Evolutionary conservation across 2,329 filamentous ascomycete genomes (phyloP), one percentile per base, ranked within the genome.

Genomic region (Ceratocystis harringtonii): DNA sequence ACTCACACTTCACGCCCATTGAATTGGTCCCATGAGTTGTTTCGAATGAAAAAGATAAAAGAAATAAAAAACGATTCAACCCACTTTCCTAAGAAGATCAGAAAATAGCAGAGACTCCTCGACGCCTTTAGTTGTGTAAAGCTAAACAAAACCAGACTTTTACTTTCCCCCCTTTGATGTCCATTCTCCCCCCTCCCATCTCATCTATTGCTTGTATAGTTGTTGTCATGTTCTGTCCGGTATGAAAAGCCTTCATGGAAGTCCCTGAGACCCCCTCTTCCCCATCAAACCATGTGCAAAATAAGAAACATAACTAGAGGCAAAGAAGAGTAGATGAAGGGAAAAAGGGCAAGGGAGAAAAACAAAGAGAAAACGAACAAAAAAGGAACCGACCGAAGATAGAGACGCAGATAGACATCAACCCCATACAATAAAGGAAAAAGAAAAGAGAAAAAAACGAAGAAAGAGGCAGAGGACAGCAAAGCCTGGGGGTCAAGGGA

Each of bases 131-230:
- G 61, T 64, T 60, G 65, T 65, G 60, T 36, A 58, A 62, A 62
- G 43, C 61, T 45, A 62, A 62, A 65, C 44, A 62, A 67, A 67
- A 61, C 66, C 63, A 67, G 60, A 57, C 64, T 68, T 65, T 68
- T 66, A 19, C 48, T 63, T 62, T 61, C 45, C 60, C 43, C 32
- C 50, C 36, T 5, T 19, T 55, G 15, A 55, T 41, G 63, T 32
- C 22, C 28, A 3, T 30, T 7, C 52, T 32, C 52, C 25, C 15
- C 52, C 12, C n/a, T 25, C 22, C 17, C 25, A 7, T 58, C 5
- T 19, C 17, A 17, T 15, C 52, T 30, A 58, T 58, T 36, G 52
- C 22, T 17, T 58, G 52, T 17, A 30, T 36, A 17, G 7, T 30
- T 58, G 17, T 58, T 7, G 15, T n/a, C 52, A 58, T n/a, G 10